Evolutionary conservation across 345 rosid species (phyloP).

Genomic region (Eucalyptus sp.): DNA sequence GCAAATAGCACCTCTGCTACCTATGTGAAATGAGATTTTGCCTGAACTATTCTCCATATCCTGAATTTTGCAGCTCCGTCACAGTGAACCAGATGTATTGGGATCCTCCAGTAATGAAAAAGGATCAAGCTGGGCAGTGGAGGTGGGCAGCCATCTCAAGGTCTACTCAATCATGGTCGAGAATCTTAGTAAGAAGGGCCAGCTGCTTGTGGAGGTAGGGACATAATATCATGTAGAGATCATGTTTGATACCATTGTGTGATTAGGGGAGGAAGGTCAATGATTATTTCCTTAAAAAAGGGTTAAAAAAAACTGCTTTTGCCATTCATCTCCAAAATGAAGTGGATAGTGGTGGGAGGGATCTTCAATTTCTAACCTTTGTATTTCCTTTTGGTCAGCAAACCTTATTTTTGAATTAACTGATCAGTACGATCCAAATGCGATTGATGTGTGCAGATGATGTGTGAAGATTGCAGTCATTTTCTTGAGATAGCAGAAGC

Average conservation of each 20-base stretch:
- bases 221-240: not conserved
- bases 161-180: constrained; percentile 89
- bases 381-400: not conserved
- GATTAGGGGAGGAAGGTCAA: not conserved
- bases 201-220: constrained; percentile 84
- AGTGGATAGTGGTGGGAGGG: not conserved
- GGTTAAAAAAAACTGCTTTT: not conserved
- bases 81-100: constrained; percentile 26
- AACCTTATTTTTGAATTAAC: not conserved
- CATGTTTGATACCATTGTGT: not conserved
- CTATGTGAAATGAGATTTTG: not conserved
- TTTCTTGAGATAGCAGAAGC: constrained; percentile 95
- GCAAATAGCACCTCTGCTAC: not conserved
- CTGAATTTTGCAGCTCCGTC: constrained; percentile 37
- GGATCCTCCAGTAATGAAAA: constrained; percentile 31
- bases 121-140: constrained; percentile 79
- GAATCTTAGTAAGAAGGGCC: constrained; percentile 72
- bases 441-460: constrained; percentile 49
- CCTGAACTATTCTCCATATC: not conserved
- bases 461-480: constrained; percentile 83
- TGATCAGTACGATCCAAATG: not conserved
- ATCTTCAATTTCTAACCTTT: not conserved
- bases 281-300: not conserved
- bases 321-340: not conserved
- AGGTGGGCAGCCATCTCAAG: constrained; percentile 86